Conservation (phyloP, 768 basidiomycete genomes). For the Aureoboletus auriporus region DNA sequence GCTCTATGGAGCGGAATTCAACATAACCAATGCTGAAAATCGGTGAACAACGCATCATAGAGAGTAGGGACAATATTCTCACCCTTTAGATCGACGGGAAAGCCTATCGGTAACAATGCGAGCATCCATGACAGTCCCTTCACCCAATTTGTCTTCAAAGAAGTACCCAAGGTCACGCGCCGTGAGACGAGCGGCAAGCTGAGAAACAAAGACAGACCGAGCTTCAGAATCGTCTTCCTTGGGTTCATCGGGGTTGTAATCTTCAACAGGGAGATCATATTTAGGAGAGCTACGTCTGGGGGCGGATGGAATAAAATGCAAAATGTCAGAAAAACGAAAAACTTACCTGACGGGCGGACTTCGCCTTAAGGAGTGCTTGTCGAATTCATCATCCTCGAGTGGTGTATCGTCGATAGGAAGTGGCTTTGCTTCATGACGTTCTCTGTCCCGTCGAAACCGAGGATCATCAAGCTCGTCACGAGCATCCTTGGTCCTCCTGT, state of each 20-base stretch:
- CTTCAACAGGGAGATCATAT: slow-evolving; percentile 66
- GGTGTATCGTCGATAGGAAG: slow-evolving; percentile 39
- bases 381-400: slow-evolving; percentile 31
- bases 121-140: slow-evolving; percentile 91
- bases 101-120: slow-evolving; percentile 94
- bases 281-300: slow-evolving; percentile 66
- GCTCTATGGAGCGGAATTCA: slow-evolving; percentile 87
- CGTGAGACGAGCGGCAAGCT: slow-evolving; percentile 94
- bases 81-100: slow-evolving; percentile 98
- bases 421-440: slow-evolving; percentile 37
- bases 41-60: slow-evolving; percentile 1
- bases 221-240: slow-evolving; percentile 97
- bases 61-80: slow-evolving; percentile 19
- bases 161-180: slow-evolving; percentile 97
- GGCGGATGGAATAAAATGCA: slow-evolving; percentile 5
- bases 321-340: slow-evolving; percentile 6
- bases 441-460: slow-evolving; percentile 40
- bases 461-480: slow-evolving; percentile 63
- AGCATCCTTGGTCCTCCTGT: slow-evolving; percentile 39
- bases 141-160: slow-evolving; percentile 95
- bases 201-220: slow-evolving; percentile 97
- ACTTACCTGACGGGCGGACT: slow-evolving; percentile 45
- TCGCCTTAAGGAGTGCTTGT: slow-evolving; percentile 31
- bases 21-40: slow-evolving; percentile 88
- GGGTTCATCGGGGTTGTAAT: slow-evolving; percentile 80